Evolutionary conservation across 805 yeast genomes (phyloP).

Genomic region (Zygosaccharomyces bailii): DNA sequence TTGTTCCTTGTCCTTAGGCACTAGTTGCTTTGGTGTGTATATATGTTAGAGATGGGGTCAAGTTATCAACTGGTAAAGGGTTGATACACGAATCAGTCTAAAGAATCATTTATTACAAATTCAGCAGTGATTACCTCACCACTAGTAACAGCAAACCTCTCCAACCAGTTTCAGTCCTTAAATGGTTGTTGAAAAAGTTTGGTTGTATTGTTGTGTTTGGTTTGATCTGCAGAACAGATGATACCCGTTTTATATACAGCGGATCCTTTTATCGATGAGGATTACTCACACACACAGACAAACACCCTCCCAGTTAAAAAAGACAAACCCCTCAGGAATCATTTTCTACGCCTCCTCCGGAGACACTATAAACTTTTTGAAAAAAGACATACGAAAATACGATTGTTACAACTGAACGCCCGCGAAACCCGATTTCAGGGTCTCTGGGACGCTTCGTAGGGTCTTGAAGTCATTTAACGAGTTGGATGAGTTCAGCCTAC

Average conservation of each 20-base stretch:
- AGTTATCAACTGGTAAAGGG: neutral
- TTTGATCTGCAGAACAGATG: neutral
- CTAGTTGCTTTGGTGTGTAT: neutral
- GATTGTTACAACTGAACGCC: neutral
- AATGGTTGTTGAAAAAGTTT: neutral
- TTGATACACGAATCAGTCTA: neutral
- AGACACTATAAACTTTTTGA: neutral
- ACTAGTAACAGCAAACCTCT: neutral
- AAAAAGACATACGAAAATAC: neutral
- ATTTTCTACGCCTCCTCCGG: neutral
- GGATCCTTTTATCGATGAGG: slow-evolving; percentile 6
- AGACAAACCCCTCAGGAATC: slow-evolving; percentile 8
- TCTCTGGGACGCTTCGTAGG: neutral
- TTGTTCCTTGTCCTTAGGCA: neutral
- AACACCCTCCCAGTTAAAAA: slow-evolving; percentile 6
- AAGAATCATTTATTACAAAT: neutral
- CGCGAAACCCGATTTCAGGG: neutral
- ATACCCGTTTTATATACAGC: neutral
- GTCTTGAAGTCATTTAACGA: neutral
- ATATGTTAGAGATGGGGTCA: neutral
- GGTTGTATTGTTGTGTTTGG: neutral
- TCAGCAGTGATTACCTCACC: slow-evolving; percentile 1
- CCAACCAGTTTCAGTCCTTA: neutral
- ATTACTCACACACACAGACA: slow-evolving; percentile 4
- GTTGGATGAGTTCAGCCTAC: neutral